Conservation (phyloP, 495 filamentous ascomycete species). For the Aspergillus steynii region DNA sequence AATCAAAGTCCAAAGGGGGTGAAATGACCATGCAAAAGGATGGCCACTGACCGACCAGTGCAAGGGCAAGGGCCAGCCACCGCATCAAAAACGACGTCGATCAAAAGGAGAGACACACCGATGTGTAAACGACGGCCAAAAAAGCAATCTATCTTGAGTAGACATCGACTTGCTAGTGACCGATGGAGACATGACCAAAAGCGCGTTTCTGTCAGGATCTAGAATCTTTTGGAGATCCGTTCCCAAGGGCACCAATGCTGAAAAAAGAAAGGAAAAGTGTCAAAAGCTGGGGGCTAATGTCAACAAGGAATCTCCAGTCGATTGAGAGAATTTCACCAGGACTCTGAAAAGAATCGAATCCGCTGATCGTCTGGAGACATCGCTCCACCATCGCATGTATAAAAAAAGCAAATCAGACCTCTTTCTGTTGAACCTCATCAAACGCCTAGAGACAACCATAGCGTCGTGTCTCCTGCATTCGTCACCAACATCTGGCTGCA, state of each 20-base stretch:
- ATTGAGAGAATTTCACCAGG: neutral
- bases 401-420: neutral
- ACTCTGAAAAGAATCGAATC: constrained; percentile 7
- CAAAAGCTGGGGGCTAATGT: neutral
- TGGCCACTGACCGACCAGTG: neutral
- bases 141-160: neutral
- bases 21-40: neutral
- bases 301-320: neutral
- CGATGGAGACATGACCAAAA: too few relatives aligned
- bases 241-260: neutral
- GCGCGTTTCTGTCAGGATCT: too few relatives aligned
- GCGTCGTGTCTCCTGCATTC: neutral
- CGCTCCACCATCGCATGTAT: constrained; percentile 4
- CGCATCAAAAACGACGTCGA: neutral
- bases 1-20: neutral
- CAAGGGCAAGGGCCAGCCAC: neutral
- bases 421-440: constrained; percentile 8
- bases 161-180: neutral
- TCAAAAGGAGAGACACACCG: neutral
- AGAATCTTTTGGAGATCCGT: neutral
- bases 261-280: neutral
- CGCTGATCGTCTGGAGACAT: neutral
- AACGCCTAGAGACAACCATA: constrained; percentile 6
- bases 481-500: constrained; percentile 2
- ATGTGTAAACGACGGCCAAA: neutral